Base-by-base conservation (phyloP, 176 grass and related monocot species). In the Oryza coarctata region DNA sequence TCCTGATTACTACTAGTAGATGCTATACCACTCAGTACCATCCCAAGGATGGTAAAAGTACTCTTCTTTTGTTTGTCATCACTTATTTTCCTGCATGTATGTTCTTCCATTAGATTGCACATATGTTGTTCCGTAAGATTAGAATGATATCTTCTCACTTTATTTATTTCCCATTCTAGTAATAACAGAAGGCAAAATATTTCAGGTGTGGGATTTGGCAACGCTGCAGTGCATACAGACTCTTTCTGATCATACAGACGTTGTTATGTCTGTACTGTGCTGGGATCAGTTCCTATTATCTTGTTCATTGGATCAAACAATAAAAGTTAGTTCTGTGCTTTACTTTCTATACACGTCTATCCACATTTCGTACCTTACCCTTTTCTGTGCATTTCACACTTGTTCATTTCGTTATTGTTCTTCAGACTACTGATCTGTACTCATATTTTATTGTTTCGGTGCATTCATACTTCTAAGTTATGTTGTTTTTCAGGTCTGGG, bases 241-340 rank as follows among this genome's bases (percentile, higher is more conserved):
- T 5, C 97, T 99, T 77, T 88, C 89, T 68, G 93, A 94, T 67
- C 97, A 99, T 79, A 89, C 87, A 3, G 83, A 75, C 63, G 89
- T 90, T 65, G 93, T 99, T 40, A 99, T 96, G 93, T 93, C 93
- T 83, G 66, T 99, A 39, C 81, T 99, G 38, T 96, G 93, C 78
- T 99, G 97, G 97, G 93, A 99, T 75, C 91, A 99, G 39, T 99
- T 99, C 85, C 86, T 99, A 58, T 81, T 99, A 85, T 99, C 97
- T 11, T 99, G 89, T 83, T 99, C 97, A 50, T 89, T 99, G 84
- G 97, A 99, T 73, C 80, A 73, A 80, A 94, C 97, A 76, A 84
- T 99, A 89, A 99, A 99, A 89, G 97, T 99, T 80, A 80, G 85
- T 77, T 71, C 69, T 20, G 31, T 69, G 77, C 52, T 47, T 31